A percentile compares a stretch with the other conserved stretches of the same genome.
phyloP scores from a whole-genome alignment of 306 rosid species.

The Corylus americana region DNA sequence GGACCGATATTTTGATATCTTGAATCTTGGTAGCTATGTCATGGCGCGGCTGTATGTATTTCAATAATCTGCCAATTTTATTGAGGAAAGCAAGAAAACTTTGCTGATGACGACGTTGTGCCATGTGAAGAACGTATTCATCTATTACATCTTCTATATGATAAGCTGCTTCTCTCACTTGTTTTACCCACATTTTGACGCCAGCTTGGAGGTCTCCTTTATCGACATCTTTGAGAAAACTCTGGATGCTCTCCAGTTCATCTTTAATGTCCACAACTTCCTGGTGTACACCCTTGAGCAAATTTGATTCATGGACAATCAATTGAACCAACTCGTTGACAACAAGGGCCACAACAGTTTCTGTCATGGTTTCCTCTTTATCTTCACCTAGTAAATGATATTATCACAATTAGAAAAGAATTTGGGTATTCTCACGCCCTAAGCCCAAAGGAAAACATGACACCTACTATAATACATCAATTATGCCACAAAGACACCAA shows the following conservation, averaged over 20 bases:
- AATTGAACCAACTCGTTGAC: too few relatives aligned
- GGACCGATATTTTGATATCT: not conserved
- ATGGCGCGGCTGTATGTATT: not conserved
- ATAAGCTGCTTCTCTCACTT: constrained; percentile 3
- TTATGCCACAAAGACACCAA: too few relatives aligned
- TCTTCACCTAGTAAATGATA: not conserved
- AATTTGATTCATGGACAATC: too few relatives aligned
- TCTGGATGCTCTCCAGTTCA: constrained; percentile 1
- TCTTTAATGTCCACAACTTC: not conserved
- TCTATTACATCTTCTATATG: constrained; percentile 11
- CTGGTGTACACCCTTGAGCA: too few relatives aligned
- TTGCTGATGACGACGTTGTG: not conserved
- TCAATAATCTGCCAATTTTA: not conserved
- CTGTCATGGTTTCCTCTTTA: not conserved
- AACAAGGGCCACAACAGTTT: constrained; percentile 1
- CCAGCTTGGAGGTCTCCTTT: not conserved
- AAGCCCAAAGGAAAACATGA: too few relatives aligned
- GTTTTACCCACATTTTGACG: constrained; percentile 6
- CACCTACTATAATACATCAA: too few relatives aligned
- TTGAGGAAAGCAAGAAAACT: not conserved
- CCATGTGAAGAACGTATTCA: not conserved
- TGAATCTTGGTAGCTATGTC: not conserved
- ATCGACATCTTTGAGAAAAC: constrained; percentile 13
- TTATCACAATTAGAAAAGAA: too few relatives aligned
- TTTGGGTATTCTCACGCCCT: too few relatives aligned